A percentile compares a stretch with the other conserved stretches of the same genome.
phyloP scores from a whole-genome alignment of 768 basidiomycete species.

The Mycena belliarum region DNA sequence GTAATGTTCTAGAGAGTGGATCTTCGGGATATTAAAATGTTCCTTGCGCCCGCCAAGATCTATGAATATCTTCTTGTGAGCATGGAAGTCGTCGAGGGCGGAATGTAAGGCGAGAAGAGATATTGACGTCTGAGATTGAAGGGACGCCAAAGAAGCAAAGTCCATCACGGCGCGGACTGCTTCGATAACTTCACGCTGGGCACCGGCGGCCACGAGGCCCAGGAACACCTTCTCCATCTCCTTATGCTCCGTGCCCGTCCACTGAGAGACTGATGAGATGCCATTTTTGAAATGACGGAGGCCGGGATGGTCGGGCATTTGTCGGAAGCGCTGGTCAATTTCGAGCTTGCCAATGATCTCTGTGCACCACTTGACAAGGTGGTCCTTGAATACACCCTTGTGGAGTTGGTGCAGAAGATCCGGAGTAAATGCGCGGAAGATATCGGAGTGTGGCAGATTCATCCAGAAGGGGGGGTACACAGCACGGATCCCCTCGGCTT shows the following conservation, averaged over 20 bases:
- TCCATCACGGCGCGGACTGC: slow-evolving; percentile 26
- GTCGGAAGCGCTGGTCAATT: slow-evolving; percentile 35
- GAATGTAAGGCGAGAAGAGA: slow-evolving; percentile 24
- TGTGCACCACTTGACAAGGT: slow-evolving; percentile 38
- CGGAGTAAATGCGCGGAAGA: slow-evolving; percentile 40
- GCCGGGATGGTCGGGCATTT: slow-evolving; percentile 28
- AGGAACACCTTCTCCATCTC: slow-evolving; percentile 31
- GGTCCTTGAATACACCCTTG: slow-evolving; percentile 49
- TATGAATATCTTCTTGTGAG: slow-evolving; percentile 29
- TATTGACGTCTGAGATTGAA: slow-evolving; percentile 21
- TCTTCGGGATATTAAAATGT: slow-evolving; percentile 38
- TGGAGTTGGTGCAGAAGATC: slow-evolving; percentile 51
- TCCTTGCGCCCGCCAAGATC: slow-evolving; percentile 17
- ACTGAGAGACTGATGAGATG: slow-evolving; percentile 34
- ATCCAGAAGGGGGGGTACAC: slow-evolving; percentile 39
- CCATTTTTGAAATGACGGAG: slow-evolving; percentile 36
- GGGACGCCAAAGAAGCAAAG: slow-evolving; percentile 29
- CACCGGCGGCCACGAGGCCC: slow-evolving; percentile 25
- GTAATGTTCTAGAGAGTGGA: slow-evolving; percentile 32
- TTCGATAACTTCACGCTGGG: slow-evolving; percentile 10
- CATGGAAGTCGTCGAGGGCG: slow-evolving; percentile 26
- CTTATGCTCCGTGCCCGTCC: slow-evolving; percentile 37
- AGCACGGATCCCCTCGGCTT: slow-evolving; percentile 14
- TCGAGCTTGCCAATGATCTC: slow-evolving; percentile 28
- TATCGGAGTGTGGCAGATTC: slow-evolving; percentile 39